A percentile compares a stretch with the other conserved stretches of the same genome.
Conservation (phyloP, 176 grass and related monocot species). For the Thalia dealbata region DNA sequence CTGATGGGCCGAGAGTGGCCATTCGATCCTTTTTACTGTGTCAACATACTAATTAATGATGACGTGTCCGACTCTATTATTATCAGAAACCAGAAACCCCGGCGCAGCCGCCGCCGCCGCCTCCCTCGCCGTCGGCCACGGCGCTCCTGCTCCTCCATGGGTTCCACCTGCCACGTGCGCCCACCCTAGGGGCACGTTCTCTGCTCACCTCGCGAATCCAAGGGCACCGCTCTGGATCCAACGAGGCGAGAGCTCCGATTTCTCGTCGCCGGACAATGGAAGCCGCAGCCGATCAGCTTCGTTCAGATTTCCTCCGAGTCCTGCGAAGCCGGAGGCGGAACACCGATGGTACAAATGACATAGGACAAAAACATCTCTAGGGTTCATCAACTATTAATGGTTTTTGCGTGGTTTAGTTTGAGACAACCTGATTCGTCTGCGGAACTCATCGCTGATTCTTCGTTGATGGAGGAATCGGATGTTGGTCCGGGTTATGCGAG, state of each 20-base stretch:
- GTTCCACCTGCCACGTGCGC: background rate
- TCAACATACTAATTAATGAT: too few species aligned
- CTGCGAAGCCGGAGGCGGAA: conserved; percentile 41
- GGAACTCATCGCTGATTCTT: background rate
- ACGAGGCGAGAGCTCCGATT: background rate
- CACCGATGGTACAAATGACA: conserved; percentile 19
- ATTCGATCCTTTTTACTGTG: too few species aligned
- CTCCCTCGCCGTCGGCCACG: background rate
- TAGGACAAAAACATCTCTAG: background rate
- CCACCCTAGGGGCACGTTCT: background rate
- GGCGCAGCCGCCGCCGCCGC: background rate
- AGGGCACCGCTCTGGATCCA: background rate
- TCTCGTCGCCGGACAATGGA: background rate
- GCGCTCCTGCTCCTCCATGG: background rate
- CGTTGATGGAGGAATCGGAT: background rate
- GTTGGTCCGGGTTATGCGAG: background rate
- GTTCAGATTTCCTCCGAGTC: conserved; percentile 32
- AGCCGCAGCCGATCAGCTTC: conserved; percentile 21
- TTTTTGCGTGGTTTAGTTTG: background rate
- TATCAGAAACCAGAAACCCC: background rate
- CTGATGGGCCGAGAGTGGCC: too few species aligned
- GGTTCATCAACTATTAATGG: background rate
- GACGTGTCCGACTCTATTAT: background rate
- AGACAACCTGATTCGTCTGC: background rate
- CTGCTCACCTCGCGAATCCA: background rate